Conservation (phyloP, 495 filamentous ascomycete genomes). For the Thozetella sp. region DNA sequence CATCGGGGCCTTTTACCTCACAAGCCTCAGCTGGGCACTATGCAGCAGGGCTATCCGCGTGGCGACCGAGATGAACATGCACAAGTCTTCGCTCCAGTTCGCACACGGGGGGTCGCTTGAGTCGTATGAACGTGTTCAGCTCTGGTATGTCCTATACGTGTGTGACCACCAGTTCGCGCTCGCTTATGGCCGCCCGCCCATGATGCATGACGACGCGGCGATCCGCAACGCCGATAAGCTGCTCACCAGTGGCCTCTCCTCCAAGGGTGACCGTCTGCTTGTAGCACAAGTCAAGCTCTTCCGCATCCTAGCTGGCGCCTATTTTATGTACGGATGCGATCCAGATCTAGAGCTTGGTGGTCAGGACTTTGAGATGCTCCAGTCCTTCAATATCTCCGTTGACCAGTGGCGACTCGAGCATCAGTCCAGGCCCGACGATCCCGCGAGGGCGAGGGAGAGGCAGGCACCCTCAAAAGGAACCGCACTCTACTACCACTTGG, state of each 20-base stretch:
- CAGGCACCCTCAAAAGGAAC: background rate
- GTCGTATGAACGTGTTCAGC: background rate
- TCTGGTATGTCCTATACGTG: background rate
- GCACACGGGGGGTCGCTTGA: background rate
- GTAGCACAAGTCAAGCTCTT: background rate
- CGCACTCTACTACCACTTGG: background rate
- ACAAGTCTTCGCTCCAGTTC: slow-evolving; percentile 1
- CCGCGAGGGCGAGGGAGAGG: background rate
- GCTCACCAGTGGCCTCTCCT: background rate
- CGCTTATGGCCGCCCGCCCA: background rate
- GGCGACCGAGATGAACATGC: background rate
- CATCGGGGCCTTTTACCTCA: slow-evolving; percentile 1
- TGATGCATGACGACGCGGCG: background rate
- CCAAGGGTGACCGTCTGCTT: background rate
- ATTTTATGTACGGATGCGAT: slow-evolving; percentile 2
- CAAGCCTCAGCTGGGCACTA: background rate
- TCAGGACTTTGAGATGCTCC: background rate
- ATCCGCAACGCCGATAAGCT: background rate
- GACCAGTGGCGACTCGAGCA: slow-evolving; percentile 2
- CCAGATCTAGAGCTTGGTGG: background rate
- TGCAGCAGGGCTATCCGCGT: background rate
- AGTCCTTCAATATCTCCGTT: slow-evolving; percentile 1
- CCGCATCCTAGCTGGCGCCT: background rate
- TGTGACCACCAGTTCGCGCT: slow-evolving; percentile 2
- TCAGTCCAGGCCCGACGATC: background rate